A percentile compares a stretch with the other conserved stretches of the same genome.
Conservation (phyloP, 371 early-diverging fungal genomes). For the Capillidium heterosporum region DNA sequence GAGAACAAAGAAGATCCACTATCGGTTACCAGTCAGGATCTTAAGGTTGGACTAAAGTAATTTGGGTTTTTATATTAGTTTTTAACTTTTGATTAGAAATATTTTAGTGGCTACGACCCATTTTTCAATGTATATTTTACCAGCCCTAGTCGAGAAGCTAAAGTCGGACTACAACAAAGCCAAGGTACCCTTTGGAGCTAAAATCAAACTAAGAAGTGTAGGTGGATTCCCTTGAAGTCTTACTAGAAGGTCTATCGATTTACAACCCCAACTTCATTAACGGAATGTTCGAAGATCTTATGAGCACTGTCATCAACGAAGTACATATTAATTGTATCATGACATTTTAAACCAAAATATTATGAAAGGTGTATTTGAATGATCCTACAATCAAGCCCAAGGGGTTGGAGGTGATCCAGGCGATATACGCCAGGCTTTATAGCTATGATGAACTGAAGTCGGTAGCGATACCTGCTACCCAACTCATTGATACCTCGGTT, state of each 20-base stretch:
- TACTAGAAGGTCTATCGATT: no score
- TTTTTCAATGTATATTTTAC: conserved; percentile 64
- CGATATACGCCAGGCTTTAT: no score
- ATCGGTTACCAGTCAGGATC: conserved; percentile 77
- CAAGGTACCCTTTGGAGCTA: conserved; percentile 29
- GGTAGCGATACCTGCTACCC: no score
- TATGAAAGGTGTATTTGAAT: no score
- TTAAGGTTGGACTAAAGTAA: conserved; percentile 53
- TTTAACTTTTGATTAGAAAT: conserved; percentile 16
- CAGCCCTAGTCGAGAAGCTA: conserved; percentile 76
- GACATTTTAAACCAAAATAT: neutral
- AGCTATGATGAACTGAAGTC: no score
- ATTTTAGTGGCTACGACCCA: conserved; percentile 48
- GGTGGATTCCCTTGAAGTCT: neutral
- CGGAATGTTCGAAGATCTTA: no score
- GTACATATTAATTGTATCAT: neutral
- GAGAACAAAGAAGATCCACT: conserved; percentile 86
- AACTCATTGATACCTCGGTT: no score
- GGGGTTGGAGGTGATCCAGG: no score
- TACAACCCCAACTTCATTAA: no score
- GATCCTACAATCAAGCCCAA: no score
- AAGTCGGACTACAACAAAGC: conserved; percentile 69
- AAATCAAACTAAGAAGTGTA: neutral
- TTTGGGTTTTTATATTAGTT: neutral
- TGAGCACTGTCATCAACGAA: no score